Evolutionary conservation across 768 basidiomycete genomes (phyloP).

Genomic region (Tylopilus sp.): DNA sequence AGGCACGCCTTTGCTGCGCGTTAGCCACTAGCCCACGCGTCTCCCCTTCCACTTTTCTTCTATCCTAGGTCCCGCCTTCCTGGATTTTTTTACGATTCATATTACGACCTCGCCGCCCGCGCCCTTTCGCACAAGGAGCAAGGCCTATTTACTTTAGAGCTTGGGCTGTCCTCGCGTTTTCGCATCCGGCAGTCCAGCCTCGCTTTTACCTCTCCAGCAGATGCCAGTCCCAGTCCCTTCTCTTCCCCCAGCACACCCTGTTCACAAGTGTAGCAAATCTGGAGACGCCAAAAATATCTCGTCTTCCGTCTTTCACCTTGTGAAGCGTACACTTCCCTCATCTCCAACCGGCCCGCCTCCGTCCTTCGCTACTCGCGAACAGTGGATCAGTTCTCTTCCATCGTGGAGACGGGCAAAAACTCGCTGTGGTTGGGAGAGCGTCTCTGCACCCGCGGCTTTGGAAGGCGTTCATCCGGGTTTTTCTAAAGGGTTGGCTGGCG

Average conservation of each 20-base stretch:
- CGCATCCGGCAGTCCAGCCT: slow-evolving; percentile 43
- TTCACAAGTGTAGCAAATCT: slow-evolving; percentile 56
- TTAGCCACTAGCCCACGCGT: slow-evolving; percentile 52
- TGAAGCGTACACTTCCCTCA: slow-evolving; percentile 57
- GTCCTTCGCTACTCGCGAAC: slow-evolving; percentile 62
- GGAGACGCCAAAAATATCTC: slow-evolving; percentile 35
- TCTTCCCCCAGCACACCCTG: slow-evolving; percentile 56
- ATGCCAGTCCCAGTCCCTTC: slow-evolving; percentile 87
- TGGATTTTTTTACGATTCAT: slow-evolving; percentile 56
- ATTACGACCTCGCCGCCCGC: slow-evolving; percentile 55
- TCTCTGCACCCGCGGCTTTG: slow-evolving; percentile 17
- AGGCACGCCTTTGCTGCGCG: slow-evolving; percentile 95
- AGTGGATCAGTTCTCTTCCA: slow-evolving; percentile 71
- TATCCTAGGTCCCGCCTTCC: slow-evolving; percentile 26
- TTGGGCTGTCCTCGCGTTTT: slow-evolving; percentile 40
- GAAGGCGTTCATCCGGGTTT: slow-evolving; percentile 51
- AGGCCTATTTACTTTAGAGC: slow-evolving; percentile 39
- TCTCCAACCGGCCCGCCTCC: slow-evolving; percentile 61
- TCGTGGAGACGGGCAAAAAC: slow-evolving; percentile 69
- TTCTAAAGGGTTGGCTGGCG: slow-evolving; percentile 68
- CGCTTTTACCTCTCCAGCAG: slow-evolving; percentile 46
- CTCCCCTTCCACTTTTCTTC: slow-evolving; percentile 27
- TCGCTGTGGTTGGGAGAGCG: slow-evolving; percentile 64
- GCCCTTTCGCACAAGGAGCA: slow-evolving; percentile 39
- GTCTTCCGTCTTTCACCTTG: slow-evolving; percentile 47